Evolutionary conservation across 805 yeast genomes (phyloP), one percentile per base, ranked within the genome.

Genomic region (Brettanomyces anomalus): DNA sequence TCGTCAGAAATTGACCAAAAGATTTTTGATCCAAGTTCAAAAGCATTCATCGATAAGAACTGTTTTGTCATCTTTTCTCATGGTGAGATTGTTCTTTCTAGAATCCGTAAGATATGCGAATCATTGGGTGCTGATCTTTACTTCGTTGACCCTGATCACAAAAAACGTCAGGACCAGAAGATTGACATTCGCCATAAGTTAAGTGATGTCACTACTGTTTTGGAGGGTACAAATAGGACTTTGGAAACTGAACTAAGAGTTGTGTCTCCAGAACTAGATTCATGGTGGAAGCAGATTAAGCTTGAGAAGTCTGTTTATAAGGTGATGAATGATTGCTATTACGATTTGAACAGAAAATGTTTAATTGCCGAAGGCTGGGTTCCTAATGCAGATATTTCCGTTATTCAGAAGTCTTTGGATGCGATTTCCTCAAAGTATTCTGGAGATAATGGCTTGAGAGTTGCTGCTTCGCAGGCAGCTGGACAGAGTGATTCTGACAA

Each of bases 51-150:
- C 10, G 80, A 76, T 49, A 90, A 90, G 61, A 84, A 81, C 57
- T 81, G 87, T 38, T 89, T 93, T 56, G 77, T 94, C 47, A 80
- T 90, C 33, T 89, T 89, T 56, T 84, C 97, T 17, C 97, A 94
- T 64, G 99, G 99, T 56, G 68, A 76, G 32, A 65, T 82, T 48
- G 71, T 93, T 44, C 61, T 82, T 42, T 70, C 76, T 47, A 78
- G 90, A 60, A 85, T 89, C 40, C 77, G 73, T 56, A 83, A 80
- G 58, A 86, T 94, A 44, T 78, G 94, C 47, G 96, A 88, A 56
- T 86, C 97, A 1, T 72, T 93, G 51, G 96, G 88, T 54, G 96
- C 95, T 6, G 77, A 72, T 48, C 69, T 87, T 20, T 84, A 77
- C 58, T 71, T 74, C 36, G 79, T 84, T 28, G 82, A 79, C 45